These are phyloP conservation scores for Fagus sylvatica DNA, from an alignment of 306 rosid species.

Conservation along the genomic window DNA sequence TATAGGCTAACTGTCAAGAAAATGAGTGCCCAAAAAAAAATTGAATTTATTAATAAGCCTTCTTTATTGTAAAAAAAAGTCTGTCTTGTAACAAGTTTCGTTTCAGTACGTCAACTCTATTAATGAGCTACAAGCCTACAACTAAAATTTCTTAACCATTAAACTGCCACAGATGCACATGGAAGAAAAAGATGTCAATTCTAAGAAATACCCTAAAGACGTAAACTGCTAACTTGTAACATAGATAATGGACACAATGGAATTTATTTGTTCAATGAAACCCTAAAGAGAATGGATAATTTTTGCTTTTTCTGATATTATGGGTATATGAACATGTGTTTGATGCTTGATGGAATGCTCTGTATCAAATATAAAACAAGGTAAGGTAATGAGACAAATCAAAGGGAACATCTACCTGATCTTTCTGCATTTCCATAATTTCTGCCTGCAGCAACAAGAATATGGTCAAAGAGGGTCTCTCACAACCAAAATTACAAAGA, in stretches of 20 bases:
- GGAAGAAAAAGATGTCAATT: neutral
- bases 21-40: no score
- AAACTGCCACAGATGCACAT: neutral
- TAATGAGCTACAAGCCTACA: neutral
- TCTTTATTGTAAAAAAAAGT: neutral
- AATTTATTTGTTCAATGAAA: neutral
- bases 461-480: slow-evolving; percentile 18
- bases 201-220: neutral
- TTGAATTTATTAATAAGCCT: neutral
- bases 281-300: neutral
- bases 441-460: slow-evolving; percentile 59
- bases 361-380: neutral
- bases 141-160: neutral
- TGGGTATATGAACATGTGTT: neutral
- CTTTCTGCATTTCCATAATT: slow-evolving; percentile 63
- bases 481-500: slow-evolving; percentile 1
- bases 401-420: slow-evolving; percentile 44
- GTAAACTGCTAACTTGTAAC: neutral
- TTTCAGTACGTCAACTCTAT: neutral
- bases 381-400: neutral
- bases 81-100: neutral
- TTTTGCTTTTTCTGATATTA: neutral
- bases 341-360: slow-evolving; percentile 2
- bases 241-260: neutral
- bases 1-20: no score